Evolutionary conservation across 352 stramenopile genomes (phyloP).

Genomic region (Phytophthora sansomeana): DNA sequence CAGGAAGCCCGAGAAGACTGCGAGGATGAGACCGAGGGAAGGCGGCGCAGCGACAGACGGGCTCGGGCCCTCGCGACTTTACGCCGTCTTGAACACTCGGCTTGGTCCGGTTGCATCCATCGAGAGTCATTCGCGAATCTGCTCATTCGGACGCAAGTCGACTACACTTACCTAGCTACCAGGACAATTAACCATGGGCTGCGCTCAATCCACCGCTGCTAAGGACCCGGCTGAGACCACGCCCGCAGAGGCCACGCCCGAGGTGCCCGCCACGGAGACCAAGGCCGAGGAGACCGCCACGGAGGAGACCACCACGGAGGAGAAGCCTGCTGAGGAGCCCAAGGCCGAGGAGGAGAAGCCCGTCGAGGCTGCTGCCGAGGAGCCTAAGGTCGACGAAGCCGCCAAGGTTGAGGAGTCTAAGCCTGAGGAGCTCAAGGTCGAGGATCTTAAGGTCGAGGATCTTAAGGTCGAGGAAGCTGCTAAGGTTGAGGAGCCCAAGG

Average conservation of each 20-base stretch:
- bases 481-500: conserved; percentile 2
- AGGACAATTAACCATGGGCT: conserved; percentile 36
- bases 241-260: conserved; percentile 24
- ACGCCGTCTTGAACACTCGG: too few species aligned
- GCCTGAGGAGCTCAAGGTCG: conserved; percentile 8
- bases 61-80: conserved; percentile 29
- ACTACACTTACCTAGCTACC: conserved; percentile 15
- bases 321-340: not conserved
- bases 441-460: conserved; percentile 2
- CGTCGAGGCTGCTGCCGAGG: not conserved
- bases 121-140: conserved; percentile 34
- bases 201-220: conserved; percentile 43
- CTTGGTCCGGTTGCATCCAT: conserved; percentile 23
- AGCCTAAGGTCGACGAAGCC: conserved; percentile 16
- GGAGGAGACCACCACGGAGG: conserved; percentile 18
- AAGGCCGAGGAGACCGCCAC: conserved; percentile 32
- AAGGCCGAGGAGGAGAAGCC: conserved; percentile 19
- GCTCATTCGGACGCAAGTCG: conserved; percentile 34
- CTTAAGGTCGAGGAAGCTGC: conserved; percentile 3
- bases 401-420: conserved; percentile 18
- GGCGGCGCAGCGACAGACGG: too few species aligned
- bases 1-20: conserved; percentile 16
- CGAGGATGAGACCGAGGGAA: conserved; percentile 28
- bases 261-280: conserved; percentile 25
- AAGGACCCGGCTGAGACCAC: conserved; percentile 39